Conservation (phyloP, 345 rosid species). For the Conringia planisiliqua region DNA sequence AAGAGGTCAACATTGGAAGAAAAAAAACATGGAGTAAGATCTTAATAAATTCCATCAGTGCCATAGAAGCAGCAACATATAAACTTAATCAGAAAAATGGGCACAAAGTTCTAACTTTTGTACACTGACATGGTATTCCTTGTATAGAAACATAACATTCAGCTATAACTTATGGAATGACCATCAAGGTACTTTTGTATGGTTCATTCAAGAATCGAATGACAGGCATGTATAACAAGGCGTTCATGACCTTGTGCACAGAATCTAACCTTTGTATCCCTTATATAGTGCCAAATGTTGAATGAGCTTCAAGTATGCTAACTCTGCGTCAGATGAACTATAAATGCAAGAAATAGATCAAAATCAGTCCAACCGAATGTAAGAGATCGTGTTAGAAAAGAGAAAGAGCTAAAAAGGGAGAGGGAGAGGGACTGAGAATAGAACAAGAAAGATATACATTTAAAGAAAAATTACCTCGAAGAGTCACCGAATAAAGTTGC, state of each 20-base stretch:
- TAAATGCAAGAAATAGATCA: conserved; percentile 14
- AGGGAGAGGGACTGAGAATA: background rate
- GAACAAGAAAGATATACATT: background rate
- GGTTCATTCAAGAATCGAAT: conserved; percentile 4
- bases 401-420: background rate
- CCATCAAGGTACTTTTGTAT: background rate
- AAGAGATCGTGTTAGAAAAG: conserved; percentile 8
- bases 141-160: background rate
- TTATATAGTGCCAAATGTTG: conserved; percentile 79
- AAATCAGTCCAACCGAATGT: conserved; percentile 1
- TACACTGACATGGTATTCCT: conserved; percentile 1
- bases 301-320: conserved; percentile 86
- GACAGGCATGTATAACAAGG: conserved; percentile 1
- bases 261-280: conserved; percentile 81
- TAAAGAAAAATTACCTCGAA: conserved; percentile 55
- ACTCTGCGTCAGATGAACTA: conserved; percentile 85
- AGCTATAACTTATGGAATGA: background rate
- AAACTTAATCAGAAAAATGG: background rate
- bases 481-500: conserved; percentile 76
- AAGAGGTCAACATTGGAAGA: background rate
- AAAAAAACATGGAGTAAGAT: conserved; percentile 3
- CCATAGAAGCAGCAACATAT: background rate
- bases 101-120: background rate
- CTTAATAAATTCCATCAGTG: background rate
- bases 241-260: conserved; percentile 21